phyloP scores from a whole-genome alignment of 140 eudicot species.

The Bidens hawaiensis region DNA sequence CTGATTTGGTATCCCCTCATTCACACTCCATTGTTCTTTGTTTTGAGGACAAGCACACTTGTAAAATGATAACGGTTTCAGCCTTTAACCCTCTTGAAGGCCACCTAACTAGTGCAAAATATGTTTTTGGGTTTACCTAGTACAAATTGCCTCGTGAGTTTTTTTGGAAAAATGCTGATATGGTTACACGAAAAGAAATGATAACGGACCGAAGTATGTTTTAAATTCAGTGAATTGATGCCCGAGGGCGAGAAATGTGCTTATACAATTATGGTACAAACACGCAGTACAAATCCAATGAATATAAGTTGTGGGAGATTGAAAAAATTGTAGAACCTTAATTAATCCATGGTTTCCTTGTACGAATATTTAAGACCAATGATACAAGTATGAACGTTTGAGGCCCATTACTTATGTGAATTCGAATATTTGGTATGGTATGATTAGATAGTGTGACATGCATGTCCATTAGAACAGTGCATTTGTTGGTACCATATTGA shows the following conservation, averaged over 20 bases:
- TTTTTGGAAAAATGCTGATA: too few species aligned
- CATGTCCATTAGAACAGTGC: slow-evolving; percentile 24
- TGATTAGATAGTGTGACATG: slow-evolving; percentile 19
- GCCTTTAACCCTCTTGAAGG: too few species aligned
- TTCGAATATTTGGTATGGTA: slow-evolving; percentile 11
- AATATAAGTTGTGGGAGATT: neutral
- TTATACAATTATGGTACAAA: neutral
- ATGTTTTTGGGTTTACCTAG: too few species aligned
- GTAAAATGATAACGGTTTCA: too few species aligned
- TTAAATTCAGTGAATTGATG: neutral
- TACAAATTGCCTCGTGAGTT: too few species aligned
- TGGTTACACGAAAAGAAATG: too few species aligned
- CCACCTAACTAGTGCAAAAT: too few species aligned
- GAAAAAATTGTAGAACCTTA: neutral
- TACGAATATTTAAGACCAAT: neutral
- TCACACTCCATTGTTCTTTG: too few species aligned
- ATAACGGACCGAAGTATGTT: neutral
- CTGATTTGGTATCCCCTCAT: neutral
- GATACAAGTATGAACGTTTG: neutral
- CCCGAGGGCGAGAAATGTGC: neutral
- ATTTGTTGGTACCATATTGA: slow-evolving; percentile 15
- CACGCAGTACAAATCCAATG: neutral
- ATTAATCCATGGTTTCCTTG: neutral
- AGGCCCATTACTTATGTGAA: slow-evolving; percentile 4
- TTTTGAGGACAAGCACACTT: too few species aligned